Conservation (phyloP, 2,329 filamentous ascomycete species). For the Fusarium sarcochroum region DNA sequence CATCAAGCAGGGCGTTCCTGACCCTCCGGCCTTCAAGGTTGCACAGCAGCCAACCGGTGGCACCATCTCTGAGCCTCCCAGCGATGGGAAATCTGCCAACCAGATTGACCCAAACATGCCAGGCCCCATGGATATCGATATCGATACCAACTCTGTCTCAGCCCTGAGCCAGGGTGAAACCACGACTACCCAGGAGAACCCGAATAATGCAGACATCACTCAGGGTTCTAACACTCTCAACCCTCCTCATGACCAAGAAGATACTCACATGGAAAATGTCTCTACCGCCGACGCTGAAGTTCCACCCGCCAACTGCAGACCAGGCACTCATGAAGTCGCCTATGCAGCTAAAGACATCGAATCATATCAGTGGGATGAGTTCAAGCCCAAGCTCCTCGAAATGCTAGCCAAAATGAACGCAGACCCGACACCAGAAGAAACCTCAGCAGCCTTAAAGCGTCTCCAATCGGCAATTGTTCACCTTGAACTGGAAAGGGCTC, state of each 20-base stretch:
- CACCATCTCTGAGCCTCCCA: background rate
- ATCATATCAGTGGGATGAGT: conserved; percentile 1
- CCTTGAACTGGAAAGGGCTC: conserved; percentile 23
- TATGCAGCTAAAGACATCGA: background rate
- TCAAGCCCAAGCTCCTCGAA: conserved; percentile 24
- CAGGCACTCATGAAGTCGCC: conserved; percentile 14
- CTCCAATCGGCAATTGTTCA: conserved; percentile 13
- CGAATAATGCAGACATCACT: background rate
- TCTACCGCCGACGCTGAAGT: background rate
- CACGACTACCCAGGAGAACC: background rate
- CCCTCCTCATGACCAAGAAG: background rate
- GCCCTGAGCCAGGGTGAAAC: background rate
- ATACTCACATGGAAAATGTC: conserved; percentile 20
- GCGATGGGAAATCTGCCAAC: background rate
- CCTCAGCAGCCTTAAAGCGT: conserved; percentile 16
- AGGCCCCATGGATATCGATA: conserved; percentile 13
- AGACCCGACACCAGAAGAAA: conserved; percentile 14
- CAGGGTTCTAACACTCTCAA: background rate
- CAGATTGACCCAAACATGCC: background rate
- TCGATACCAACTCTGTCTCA: background rate
- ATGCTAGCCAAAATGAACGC: conserved; percentile 23
- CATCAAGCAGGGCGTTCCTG: background rate
- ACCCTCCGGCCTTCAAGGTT: background rate
- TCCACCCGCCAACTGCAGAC: background rate
- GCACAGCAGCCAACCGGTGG: background rate